Evolutionary conservation across 2,329 filamentous ascomycete genomes (phyloP), one percentile per base, ranked within the genome.

Genomic region (Neopestalotiopsis sp.): DNA sequence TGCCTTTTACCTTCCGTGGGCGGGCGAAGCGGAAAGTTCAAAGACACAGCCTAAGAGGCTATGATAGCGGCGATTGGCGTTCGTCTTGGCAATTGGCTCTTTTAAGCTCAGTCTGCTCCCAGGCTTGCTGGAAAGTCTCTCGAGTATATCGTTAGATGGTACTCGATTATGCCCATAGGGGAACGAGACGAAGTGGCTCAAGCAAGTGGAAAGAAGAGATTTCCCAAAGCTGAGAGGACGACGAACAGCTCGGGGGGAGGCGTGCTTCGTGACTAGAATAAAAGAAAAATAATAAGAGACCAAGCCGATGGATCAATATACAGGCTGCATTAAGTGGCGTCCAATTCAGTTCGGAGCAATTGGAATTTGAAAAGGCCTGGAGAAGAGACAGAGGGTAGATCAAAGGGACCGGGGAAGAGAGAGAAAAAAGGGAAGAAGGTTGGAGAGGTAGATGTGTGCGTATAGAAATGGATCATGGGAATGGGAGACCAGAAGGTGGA

Each of bases 221-320:
- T 69, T 58, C 57, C 57, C 30, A 42, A 56, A 68, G 42, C 59
- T 58, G 57, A 42, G 40, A 56, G 52, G 64, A 58, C 38, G 64
- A 67, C 58, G 52, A 57, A 61, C 59, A 28, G 40, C 65, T n/a
- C 42, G 60, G 64, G 24, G 24, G 24, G 68, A 34, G 20, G 59
- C 20, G 34, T 20, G 45, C 45, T 52, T 52, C 45, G 45, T 52
- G 45, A 52, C 14, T 52, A 17, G 7, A 20, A 20, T n/a, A 52
- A 52, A 20, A n/a, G 52, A 20, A 56, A 45, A 45, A 66, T 34
- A 74, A 78, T 74, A 74, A 73, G 73, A 68, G 73, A 75, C 76
- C 75, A 77, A 76, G 75, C 72, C 70, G 74, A 75, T 73, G 74
- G 73, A 71, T 78, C 77, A 78, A 79, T 79, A 79, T 78, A 79